These are phyloP conservation scores for Ophiostoma populinum DNA, from an alignment of 2,329 filamentous ascomycete species.

Conservation along the genomic window DNA sequence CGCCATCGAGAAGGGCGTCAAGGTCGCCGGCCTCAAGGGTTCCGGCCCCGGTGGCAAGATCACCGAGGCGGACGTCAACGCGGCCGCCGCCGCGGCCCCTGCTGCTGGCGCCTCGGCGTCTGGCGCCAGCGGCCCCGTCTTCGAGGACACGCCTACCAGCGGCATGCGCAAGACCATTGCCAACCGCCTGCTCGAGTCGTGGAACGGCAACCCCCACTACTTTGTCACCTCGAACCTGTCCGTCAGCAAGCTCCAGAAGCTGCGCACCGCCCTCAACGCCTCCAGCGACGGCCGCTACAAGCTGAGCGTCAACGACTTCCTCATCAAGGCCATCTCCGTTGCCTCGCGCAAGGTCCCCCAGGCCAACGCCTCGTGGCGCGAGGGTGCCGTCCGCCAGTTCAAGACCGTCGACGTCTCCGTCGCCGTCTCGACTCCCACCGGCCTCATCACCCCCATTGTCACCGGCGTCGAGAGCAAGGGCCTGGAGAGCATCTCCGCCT, in stretches of 20 bases:
- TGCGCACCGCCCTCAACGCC: conserved; percentile 82
- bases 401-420: conserved; percentile 89
- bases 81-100: conserved; percentile 35
- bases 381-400: conserved; percentile 81
- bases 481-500: conserved; percentile 69
- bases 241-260: conserved; percentile 88
- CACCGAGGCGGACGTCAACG: conserved; percentile 86
- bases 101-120: conserved; percentile 29
- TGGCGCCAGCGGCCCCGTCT: conserved; percentile 41
- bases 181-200: conserved; percentile 71
- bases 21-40: conserved; percentile 56
- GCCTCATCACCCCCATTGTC: conserved; percentile 95
- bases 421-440: conserved; percentile 79
- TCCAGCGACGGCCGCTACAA: conserved; percentile 88
- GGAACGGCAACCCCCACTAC: conserved; percentile 93
- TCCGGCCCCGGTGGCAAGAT: conserved; percentile 73
- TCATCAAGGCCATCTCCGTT: conserved; percentile 85
- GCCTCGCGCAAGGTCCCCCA: conserved; percentile 87
- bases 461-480: conserved; percentile 75
- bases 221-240: conserved; percentile 86
- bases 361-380: conserved; percentile 91
- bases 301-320: conserved; percentile 98
- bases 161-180: conserved; percentile 99
- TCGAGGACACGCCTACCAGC: conserved; percentile 68
- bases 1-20: conserved; percentile 69